Conservation (phyloP, 208 protist species). For the Novymonas esmeraldas region DNA sequence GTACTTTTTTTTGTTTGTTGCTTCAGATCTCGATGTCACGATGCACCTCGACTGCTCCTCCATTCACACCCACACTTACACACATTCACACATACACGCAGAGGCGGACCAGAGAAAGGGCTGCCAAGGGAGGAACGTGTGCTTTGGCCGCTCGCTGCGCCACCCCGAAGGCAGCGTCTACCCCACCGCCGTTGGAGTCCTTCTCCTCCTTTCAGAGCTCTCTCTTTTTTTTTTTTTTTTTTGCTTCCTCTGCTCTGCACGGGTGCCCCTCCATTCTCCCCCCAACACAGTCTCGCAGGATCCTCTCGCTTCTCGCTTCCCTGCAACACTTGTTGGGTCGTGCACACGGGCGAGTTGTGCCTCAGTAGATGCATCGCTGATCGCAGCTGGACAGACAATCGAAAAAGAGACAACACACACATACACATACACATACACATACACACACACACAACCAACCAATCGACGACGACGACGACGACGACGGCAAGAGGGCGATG, state of each 20-base stretch:
- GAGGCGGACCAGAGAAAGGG: not conserved
- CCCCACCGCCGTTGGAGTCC: no score
- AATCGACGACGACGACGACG: not conserved
- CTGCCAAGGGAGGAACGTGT: not conserved
- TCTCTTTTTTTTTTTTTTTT: not conserved
- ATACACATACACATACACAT: slow-evolving; percentile 5
- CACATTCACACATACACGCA: not conserved
- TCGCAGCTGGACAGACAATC: not conserved
- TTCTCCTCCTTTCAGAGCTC: no score
- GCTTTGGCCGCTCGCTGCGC: no score
- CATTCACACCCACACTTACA: not conserved
- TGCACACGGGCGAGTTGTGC: no score
- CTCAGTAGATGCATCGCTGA: not conserved
- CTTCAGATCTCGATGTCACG: not conserved
- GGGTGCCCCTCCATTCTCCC: not conserved
- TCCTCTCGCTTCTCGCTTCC: no score
- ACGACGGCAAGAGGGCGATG: slow-evolving; percentile 7
- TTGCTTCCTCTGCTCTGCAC: not conserved
- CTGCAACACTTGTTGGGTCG: no score
- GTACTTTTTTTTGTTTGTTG: not conserved
- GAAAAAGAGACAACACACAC: slow-evolving; percentile 1
- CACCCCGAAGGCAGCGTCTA: no score
- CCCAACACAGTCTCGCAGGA: no score
- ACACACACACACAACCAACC: not conserved
- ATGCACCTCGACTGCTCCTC: not conserved